Percentiles rank a stretch among this genome's conserved stretches.
phyloP scores from a whole-genome alignment of 495 filamentous ascomycete genomes.

The Cairneyella variabilis region DNA sequence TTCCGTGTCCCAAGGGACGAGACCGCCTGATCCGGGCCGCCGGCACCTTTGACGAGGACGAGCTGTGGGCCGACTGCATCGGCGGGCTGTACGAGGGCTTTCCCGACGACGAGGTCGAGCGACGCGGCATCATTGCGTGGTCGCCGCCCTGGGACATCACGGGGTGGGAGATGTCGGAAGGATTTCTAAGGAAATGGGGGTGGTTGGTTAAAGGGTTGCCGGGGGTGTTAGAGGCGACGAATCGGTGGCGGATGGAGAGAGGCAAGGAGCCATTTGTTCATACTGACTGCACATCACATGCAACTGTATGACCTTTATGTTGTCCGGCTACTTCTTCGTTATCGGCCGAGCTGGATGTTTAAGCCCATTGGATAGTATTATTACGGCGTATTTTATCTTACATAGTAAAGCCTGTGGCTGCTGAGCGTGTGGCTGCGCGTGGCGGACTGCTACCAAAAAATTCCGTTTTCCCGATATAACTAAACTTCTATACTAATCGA shows the following conservation, averaged over 20 bases:
- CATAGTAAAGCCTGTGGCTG: too few species aligned
- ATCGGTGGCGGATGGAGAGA: slow-evolving; percentile 38
- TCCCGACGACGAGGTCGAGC: slow-evolving; percentile 37
- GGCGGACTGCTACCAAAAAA: too few species aligned
- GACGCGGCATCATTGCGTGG: slow-evolving; percentile 39
- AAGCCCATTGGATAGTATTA: too few species aligned
- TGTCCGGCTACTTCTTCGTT: slow-evolving; percentile 12
- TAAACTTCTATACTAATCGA: slow-evolving; percentile 10
- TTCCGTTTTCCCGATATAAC: too few species aligned
- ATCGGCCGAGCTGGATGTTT: slow-evolving; percentile 9
- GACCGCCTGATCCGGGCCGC: slow-evolving; percentile 16
- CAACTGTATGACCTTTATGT: slow-evolving; percentile 18
- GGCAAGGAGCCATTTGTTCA: slow-evolving; percentile 32
- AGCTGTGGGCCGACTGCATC: slow-evolving; percentile 39
- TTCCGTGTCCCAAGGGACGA: slow-evolving; percentile 30
- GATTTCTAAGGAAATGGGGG: slow-evolving; percentile 43
- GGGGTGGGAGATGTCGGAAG: slow-evolving; percentile 44
- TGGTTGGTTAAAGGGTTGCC: slow-evolving; percentile 34
- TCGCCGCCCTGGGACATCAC: slow-evolving; percentile 39
- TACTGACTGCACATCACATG: slow-evolving; percentile 11
- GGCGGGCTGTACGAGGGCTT: slow-evolving; percentile 41
- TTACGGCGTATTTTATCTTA: too few species aligned
- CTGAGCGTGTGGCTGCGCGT: too few species aligned
- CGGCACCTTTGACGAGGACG: slow-evolving; percentile 38
- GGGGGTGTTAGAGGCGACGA: slow-evolving; percentile 37